Percentiles rank a stretch among this genome's conserved stretches.
Conservation (phyloP, 306 rosid species). For the Cicer pinnatifidum region DNA sequence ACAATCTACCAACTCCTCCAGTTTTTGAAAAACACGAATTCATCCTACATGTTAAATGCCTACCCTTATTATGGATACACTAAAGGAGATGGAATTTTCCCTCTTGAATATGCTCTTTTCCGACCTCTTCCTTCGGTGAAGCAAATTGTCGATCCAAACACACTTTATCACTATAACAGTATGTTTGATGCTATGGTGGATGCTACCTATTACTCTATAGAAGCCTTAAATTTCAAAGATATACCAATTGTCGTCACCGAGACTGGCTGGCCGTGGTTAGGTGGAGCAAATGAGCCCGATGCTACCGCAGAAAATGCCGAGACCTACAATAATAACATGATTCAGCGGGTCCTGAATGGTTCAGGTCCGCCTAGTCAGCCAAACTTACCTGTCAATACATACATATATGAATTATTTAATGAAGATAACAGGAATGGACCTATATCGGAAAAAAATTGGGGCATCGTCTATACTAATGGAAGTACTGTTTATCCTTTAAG, state of each 20-base stretch:
- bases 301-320: constrained; percentile 78
- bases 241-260: constrained; percentile 87
- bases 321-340: constrained; percentile 73
- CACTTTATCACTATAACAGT: constrained; percentile 85
- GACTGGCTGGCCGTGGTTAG: constrained; percentile 95
- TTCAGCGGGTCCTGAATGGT: constrained; percentile 74
- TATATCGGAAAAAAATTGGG: constrained; percentile 79
- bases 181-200: constrained; percentile 99
- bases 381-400: constrained; percentile 68
- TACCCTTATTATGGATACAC: constrained; percentile 86
- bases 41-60: constrained; percentile 84
- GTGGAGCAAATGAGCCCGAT: constrained; percentile 89
- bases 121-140: constrained; percentile 82
- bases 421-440: constrained; percentile 95
- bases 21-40: constrained; percentile 77
- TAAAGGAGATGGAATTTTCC: constrained; percentile 82
- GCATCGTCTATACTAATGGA: constrained; percentile 75
- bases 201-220: constrained; percentile 86
- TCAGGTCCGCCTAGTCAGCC: constrained; percentile 96
- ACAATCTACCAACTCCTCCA: constrained; percentile 77
- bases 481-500: constrained; percentile 72
- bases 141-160: constrained; percentile 99
- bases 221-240: constrained; percentile 69
- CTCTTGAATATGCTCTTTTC: constrained; percentile 93
- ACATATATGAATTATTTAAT: constrained; percentile 85